Evolutionary conservation across 495 filamentous ascomycete species (phyloP), one percentile per base, ranked within the genome.

Genomic region (Xylaria castorea): DNA sequence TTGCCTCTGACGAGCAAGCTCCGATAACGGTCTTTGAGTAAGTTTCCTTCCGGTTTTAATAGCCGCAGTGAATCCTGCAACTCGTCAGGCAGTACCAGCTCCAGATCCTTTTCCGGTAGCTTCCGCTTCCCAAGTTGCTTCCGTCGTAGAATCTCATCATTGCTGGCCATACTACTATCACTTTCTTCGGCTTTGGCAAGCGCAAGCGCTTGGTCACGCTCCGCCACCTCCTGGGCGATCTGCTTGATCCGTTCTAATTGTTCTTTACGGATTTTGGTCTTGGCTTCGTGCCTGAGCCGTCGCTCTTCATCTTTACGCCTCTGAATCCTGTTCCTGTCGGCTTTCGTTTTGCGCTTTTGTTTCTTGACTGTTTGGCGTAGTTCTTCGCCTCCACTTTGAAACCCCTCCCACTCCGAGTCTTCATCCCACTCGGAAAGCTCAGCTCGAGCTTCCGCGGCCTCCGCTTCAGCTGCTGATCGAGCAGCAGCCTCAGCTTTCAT

Each of bases 31-130:
- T 99, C 96, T 74, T 93, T 93, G 75, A 98, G 85, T 48, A 98
- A 83, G 76, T 97, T 97, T 22, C 96, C 96, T 81, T 99, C 95
- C 2, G 96, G 96, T 83, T 97, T 98, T 66, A 99, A 85, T 18
- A 91, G 82, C 62, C 96, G 87, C 42, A 99, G 83, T 5, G 94
- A 97, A 71, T 99, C 96, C 77, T 95, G 92, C 53, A 99, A 86
- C 81, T 99, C 96, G 75, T 98, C 95, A 3, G 94, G 93, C 36
- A 99, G 86, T 6, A 97, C 94, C 55, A 99, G 82, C 77, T 99
- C 96, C 55, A 98, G 84, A 7, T 90, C 89, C 74, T 92, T 91
- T 75, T 94, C 90, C 0, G 94, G 94, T 18, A 95, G 78, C 74
- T 89, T 92, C 75, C 87, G 81, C 81, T 93, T 96, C 73, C 96